Base-by-base conservation (phyloP, 2,329 filamentous ascomycete genomes). In the Ilyonectria destructans region DNA sequence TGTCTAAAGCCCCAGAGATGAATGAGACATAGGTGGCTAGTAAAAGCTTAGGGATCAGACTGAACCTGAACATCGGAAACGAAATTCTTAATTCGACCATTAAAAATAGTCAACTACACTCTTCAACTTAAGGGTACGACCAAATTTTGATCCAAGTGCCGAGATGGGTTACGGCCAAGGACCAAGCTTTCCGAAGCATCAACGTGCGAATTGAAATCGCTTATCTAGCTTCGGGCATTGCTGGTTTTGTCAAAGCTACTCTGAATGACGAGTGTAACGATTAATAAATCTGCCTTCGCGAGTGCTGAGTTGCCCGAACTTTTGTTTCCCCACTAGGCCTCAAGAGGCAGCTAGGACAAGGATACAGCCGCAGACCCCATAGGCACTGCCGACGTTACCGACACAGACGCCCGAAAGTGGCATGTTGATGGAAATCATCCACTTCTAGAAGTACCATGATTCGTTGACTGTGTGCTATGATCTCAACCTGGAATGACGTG, bases 311-410 rank as follows among this genome's bases (percentile, higher is more conserved):
- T 29, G 23, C 17, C 33, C 37, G 64, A 40, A 67, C 64, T 62
- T 67, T 67, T 67, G 64, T 31, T 54, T 29, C 58, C 48, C 57
- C 64, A 62, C 64, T 67, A 67, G 17, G 26, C 62, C 58, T 58
- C 54, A 62, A 58, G n/a, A 35, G 64, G 64, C 64, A 67, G 64
- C 46, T 61, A 61, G 2, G 31, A 8, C 51, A 54, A n/a, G 52
- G 52, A 54, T 33, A 33, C 52, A 17, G 46, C 45, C 17, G n/a
- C 17, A 46, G 58, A 7, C 15, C 15, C 37, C 54, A 45, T 58
- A 15, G 40, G 8, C 12, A 23, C 15, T 67, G 64, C 64, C 64
- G 64, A 58, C 26, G 35, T 67, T 67, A 58, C 63, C 63, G 63
- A 55, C 26, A 10, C 35, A 4, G 17, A 12, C 17, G 45, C 58